These are phyloP conservation scores for Yamadazyma friedrichii DNA, from an alignment of 1,139 yeast species.

Conservation along the genomic window DNA sequence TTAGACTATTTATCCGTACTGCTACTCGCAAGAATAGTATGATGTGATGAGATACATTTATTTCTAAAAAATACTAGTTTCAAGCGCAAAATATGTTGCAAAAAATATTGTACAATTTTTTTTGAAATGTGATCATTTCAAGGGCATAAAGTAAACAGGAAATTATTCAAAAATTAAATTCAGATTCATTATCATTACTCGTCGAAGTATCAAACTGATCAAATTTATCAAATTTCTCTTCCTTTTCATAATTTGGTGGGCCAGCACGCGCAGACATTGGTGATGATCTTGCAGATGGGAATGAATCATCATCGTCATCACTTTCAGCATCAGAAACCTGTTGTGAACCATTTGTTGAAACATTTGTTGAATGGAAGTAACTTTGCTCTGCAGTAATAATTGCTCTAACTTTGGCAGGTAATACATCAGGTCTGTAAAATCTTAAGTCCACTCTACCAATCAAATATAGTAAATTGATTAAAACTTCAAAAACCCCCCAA, in stretches of 20 bases:
- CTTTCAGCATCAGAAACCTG: constrained; percentile 11
- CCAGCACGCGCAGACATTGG: constrained; percentile 5
- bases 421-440: constrained; percentile 45
- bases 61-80: too few species aligned
- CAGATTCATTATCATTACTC: constrained; percentile 15
- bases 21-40: too few species aligned
- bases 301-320: constrained; percentile 9
- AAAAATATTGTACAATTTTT: too few species aligned
- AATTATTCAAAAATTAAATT: constrained; percentile 13
- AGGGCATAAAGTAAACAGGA: too few species aligned
- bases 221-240: constrained; percentile 5
- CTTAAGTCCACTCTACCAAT: constrained; percentile 47
- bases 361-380: constrained; percentile 20
- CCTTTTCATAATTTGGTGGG: constrained; percentile 12
- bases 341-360: constrained; percentile 4
- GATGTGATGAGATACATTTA: too few species aligned
- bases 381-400: constrained; percentile 45
- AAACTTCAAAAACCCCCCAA: constrained; percentile 41
- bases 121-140: too few species aligned
- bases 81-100: too few species aligned
- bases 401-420: constrained; percentile 36
- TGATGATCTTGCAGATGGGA: constrained; percentile 8
- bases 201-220: constrained; percentile 11
- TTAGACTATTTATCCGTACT: too few species aligned
- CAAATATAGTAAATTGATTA: constrained; percentile 36